A percentile compares a stretch with the other conserved stretches of the same genome.
Conservation (phyloP, 2,329 filamentous ascomycete species). For the Aspergillus oerlinghausenensis region DNA sequence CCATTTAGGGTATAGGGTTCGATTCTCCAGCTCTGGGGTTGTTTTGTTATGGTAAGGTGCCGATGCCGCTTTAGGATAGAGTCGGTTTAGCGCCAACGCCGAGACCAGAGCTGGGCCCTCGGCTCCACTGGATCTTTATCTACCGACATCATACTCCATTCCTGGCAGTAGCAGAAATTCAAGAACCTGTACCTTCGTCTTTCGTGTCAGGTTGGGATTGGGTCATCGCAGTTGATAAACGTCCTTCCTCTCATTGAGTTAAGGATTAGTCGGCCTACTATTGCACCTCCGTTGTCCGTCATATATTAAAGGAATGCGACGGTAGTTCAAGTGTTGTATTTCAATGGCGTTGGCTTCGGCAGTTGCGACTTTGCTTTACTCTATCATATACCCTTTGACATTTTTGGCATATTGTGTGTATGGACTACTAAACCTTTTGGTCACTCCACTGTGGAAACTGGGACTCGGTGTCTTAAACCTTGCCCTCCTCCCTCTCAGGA, state of each 20-base stretch:
- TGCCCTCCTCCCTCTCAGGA: slow-evolving; percentile 45
- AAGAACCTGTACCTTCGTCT: background rate
- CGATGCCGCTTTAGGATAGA: background rate
- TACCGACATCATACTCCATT: background rate
- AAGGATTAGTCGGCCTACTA: background rate
- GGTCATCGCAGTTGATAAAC: background rate
- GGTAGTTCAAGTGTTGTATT: background rate
- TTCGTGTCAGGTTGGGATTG: background rate
- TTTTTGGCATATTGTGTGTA: slow-evolving; percentile 17
- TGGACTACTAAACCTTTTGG: slow-evolving; percentile 35
- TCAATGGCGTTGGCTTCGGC: slow-evolving; percentile 11
- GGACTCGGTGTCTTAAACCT: slow-evolving; percentile 38
- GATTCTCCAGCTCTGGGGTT: slow-evolving; percentile 1
- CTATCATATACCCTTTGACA: slow-evolving; percentile 8
- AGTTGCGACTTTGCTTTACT: slow-evolving; percentile 5
- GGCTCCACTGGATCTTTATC: background rate
- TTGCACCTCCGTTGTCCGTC: background rate
- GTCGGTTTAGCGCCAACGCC: background rate
- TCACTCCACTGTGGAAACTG: slow-evolving; percentile 48
- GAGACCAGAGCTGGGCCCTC: background rate
- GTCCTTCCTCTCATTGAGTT: background rate
- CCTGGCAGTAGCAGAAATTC: background rate
- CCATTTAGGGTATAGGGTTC: slow-evolving; percentile 22
- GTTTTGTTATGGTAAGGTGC: background rate
- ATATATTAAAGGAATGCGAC: background rate